A percentile compares a stretch with the other conserved stretches of the same genome.
Conservation (phyloP, 257 asterid species). For the Jasminum sambac region DNA sequence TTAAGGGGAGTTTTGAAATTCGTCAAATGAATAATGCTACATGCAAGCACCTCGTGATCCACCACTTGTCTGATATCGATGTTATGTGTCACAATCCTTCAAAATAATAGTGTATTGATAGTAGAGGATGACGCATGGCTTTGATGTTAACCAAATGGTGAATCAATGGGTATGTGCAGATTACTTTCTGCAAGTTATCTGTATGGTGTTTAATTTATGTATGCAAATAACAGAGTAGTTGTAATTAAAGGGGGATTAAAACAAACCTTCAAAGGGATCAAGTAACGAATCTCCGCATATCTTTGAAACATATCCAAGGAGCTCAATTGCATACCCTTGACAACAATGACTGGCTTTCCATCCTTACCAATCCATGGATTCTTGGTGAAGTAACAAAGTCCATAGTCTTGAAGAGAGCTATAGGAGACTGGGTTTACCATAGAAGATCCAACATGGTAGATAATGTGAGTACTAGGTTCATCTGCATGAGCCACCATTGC, state of each 20-base stretch:
- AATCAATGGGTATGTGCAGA: too few relatives aligned
- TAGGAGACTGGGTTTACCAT: constrained; percentile 40
- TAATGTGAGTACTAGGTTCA: constrained; percentile 17
- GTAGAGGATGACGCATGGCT: too few relatives aligned
- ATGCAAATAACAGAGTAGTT: not conserved
- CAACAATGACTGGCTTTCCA: constrained; percentile 42
- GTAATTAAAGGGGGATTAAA: not conserved
- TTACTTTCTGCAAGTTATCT: too few relatives aligned
- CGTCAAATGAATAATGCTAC: too few relatives aligned
- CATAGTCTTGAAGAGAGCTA: constrained; percentile 21
- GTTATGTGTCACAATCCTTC: too few relatives aligned
- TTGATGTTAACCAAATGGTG: too few relatives aligned
- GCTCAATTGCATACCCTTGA: constrained; percentile 24
- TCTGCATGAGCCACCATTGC: constrained; percentile 41
- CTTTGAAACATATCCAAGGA: constrained; percentile 36
- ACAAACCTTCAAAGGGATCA: constrained; percentile 50
- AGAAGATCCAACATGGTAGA: constrained; percentile 60
- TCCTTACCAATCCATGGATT: constrained; percentile 44
- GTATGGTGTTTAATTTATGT: too few relatives aligned
- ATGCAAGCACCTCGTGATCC: too few relatives aligned
- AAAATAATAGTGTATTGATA: too few relatives aligned
- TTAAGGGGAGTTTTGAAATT: too few relatives aligned
- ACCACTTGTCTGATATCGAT: too few relatives aligned
- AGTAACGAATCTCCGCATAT: constrained; percentile 38
- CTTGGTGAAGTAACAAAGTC: constrained; percentile 37